These are phyloP conservation scores for Aspergillus melleus DNA, from an alignment of 2,329 filamentous ascomycete species.

Conservation along the genomic window DNA sequence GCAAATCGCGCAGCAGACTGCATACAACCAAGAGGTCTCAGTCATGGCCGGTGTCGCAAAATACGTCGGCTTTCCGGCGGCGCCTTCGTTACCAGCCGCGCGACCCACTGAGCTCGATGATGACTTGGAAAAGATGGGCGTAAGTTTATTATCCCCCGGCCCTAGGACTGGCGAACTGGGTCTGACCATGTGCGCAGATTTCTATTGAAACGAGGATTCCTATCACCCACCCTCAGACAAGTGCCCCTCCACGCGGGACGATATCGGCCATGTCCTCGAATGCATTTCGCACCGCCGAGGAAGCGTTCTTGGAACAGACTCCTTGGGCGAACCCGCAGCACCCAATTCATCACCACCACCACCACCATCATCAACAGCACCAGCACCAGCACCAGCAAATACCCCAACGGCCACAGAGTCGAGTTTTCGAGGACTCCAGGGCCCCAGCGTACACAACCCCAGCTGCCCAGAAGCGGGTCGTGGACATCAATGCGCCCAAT, in stretches of 20 bases:
- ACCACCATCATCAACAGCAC: conserved; percentile 14
- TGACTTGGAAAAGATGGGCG: conserved; percentile 85
- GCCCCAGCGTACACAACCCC: conserved; percentile 42
- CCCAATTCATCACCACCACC: conserved; percentile 59
- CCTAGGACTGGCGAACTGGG: neutral
- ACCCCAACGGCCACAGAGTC: conserved; percentile 33
- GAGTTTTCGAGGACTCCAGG: conserved; percentile 35
- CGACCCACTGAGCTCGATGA: conserved; percentile 74
- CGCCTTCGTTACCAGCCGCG: conserved; percentile 77
- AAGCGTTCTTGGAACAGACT: conserved; percentile 85
- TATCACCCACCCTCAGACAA: conserved; percentile 26
- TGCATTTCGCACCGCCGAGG: conserved; percentile 56
- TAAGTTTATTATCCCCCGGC: conserved; percentile 51
- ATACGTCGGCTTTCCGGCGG: conserved; percentile 93
- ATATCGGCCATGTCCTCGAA: conserved; percentile 37
- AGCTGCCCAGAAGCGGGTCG: conserved; percentile 45
- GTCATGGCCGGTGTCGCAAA: conserved; percentile 88
- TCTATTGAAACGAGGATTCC: conserved; percentile 28
- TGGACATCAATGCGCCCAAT: conserved; percentile 44
- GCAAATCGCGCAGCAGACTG: conserved; percentile 79
- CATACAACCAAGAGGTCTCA: conserved; percentile 94
- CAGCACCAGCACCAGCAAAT: conserved; percentile 28
- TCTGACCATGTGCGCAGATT: conserved; percentile 23
- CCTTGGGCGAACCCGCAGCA: conserved; percentile 91
- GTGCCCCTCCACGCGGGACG: conserved; percentile 30